These are phyloP conservation scores for Cyclotella cryptica DNA, from an alignment of 108 stramenopile genomes.

Conservation along the genomic window DNA sequence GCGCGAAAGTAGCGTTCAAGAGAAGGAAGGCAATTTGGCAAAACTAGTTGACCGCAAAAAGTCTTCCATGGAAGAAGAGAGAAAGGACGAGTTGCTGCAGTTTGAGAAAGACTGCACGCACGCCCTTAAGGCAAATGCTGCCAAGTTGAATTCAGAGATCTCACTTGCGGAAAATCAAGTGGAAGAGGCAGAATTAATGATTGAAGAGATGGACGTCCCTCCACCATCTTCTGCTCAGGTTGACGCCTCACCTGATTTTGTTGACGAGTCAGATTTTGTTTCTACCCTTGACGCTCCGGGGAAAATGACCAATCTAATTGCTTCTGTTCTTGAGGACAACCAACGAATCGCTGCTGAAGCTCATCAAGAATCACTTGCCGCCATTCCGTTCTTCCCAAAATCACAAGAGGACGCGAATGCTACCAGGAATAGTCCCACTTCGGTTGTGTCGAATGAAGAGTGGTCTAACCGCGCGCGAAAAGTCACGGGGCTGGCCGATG, in stretches of 20 bases:
- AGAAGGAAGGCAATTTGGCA: slow-evolving; percentile 7
- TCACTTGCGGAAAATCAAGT: slow-evolving; percentile 20
- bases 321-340: slow-evolving; percentile 63
- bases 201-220: slow-evolving; percentile 34
- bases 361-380: slow-evolving; percentile 58
- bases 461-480: slow-evolving; percentile 74
- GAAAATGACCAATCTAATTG: slow-evolving; percentile 49
- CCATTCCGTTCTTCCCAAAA: slow-evolving; percentile 36
- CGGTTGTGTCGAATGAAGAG: slow-evolving; percentile 50
- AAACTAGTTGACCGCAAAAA: slow-evolving; percentile 6
- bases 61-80: slow-evolving; percentile 5
- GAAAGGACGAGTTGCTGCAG: slow-evolving; percentile 1
- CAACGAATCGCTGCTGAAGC: slow-evolving; percentile 66
- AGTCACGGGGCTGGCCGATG: slow-evolving; percentile 75
- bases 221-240: background rate
- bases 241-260: background rate
- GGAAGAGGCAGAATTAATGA: slow-evolving; percentile 39
- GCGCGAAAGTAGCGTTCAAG: slow-evolving; percentile 23
- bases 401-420: background rate
- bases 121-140: slow-evolving; percentile 15
- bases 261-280: slow-evolving; percentile 21
- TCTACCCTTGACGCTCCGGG: slow-evolving; percentile 42
- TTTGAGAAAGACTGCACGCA: slow-evolving; percentile 20
- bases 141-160: slow-evolving; percentile 25
- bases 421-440: background rate